A percentile compares a stretch with the other conserved stretches of the same genome.
Evolutionary conservation across 192 early-diverging fungal genomes (phyloP).

Genomic region (Coemansia umbellata): DNA sequence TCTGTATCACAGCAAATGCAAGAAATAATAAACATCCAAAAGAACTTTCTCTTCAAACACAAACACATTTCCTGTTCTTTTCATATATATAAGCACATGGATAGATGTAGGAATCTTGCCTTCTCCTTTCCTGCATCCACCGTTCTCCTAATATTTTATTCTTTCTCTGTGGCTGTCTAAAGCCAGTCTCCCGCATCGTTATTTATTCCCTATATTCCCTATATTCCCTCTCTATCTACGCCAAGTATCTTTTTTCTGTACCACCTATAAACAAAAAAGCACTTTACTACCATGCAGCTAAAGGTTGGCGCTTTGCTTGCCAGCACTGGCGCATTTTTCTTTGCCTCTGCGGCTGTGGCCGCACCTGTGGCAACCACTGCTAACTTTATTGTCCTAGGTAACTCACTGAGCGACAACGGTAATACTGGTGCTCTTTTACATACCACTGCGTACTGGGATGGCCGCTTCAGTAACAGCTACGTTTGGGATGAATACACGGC

Average conservation of each 20-base stretch:
- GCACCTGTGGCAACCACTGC: conserved; percentile 18
- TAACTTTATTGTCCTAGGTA: conserved; percentile 48
- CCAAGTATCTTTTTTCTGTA: conserved; percentile 1
- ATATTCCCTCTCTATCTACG: conserved; percentile 23
- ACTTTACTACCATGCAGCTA: conserved; percentile 17
- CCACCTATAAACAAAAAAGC: not conserved
- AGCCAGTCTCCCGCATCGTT: not conserved
- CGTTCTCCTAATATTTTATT: too few relatives aligned
- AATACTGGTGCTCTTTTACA: conserved; percentile 10
- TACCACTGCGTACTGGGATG: conserved; percentile 22
- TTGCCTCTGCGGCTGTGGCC: conserved; percentile 13
- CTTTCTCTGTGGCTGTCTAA: too few relatives aligned
- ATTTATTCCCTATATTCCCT: not conserved
- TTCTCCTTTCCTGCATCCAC: too few relatives aligned
- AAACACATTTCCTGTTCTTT: too few relatives aligned
- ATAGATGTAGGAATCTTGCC: too few relatives aligned
- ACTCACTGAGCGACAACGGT: conserved; percentile 38
- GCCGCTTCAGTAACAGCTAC: conserved; percentile 41
- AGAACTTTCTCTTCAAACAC: too few relatives aligned
- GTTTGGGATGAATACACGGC: conserved; percentile 48
- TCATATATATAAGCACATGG: too few relatives aligned
- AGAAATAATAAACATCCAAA: too few relatives aligned
- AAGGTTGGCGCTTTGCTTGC: conserved; percentile 9
- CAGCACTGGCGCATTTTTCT: conserved; percentile 16
- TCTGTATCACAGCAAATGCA: too few relatives aligned